A percentile compares a stretch with the other conserved stretches of the same genome.
These are phyloP conservation scores for Hansenula anomala DNA, from an alignment of 1,139 yeast species.

Conservation along the genomic window DNA sequence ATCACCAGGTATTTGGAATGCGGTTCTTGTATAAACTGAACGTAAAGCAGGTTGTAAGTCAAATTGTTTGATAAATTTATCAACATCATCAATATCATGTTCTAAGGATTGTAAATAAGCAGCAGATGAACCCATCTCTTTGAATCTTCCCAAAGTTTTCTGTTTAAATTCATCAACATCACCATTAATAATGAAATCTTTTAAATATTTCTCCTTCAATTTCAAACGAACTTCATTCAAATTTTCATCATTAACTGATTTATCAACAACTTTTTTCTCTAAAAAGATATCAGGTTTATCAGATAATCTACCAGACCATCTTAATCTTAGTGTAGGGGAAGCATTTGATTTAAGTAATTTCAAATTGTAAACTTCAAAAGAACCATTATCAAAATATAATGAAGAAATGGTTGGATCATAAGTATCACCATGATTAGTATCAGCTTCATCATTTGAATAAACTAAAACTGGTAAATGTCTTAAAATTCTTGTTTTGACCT, in stretches of 20 bases:
- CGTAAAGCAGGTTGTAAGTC: conserved; percentile 82
- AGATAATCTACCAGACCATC: conserved; percentile 84
- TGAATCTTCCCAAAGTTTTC: conserved; percentile 46
- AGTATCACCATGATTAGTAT: conserved; percentile 34
- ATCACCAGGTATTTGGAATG: conserved; percentile 97
- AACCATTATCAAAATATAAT: conserved; percentile 79
- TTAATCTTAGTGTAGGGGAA: conserved; percentile 72
- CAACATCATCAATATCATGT: conserved; percentile 53
- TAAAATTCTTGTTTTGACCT: conserved; percentile 87
- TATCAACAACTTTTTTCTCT: conserved; percentile 71
- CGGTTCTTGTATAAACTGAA: conserved; percentile 85
- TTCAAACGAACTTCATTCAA: conserved; percentile 43
- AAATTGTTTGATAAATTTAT: conserved; percentile 57
- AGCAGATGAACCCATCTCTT: conserved; percentile 50
- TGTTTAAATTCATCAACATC: conserved; percentile 40
- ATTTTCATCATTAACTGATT: conserved; percentile 48
- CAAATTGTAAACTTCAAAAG: conserved; percentile 81
- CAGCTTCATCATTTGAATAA: conserved; percentile 43
- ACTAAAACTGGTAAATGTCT: conserved; percentile 91
- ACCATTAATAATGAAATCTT: conserved; percentile 50
- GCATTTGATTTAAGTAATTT: conserved; percentile 69
- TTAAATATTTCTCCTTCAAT: conserved; percentile 75
- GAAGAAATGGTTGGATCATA: conserved; percentile 83
- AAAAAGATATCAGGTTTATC: conserved; percentile 74
- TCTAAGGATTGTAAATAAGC: conserved; percentile 47